These are phyloP conservation scores for Kwoniella dendrophila DNA, from an alignment of 768 basidiomycete genomes.

Conservation along the genomic window DNA sequence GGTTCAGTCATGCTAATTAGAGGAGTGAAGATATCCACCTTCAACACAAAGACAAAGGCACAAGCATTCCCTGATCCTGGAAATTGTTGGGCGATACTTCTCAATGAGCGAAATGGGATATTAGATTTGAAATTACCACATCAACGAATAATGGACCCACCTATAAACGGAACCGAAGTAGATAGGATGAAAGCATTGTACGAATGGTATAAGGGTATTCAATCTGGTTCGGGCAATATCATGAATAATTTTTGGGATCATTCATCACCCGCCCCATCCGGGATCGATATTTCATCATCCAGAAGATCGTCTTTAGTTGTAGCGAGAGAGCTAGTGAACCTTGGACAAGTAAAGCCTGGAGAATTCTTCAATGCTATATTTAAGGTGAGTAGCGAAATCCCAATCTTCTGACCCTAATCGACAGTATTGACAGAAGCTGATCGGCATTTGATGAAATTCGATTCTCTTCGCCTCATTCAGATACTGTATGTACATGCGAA, in stretches of 20 bases:
- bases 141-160: constrained; percentile 11
- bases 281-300: background rate
- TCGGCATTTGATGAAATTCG: no score
- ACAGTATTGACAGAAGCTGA: no score
- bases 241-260: constrained; percentile 2
- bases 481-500: constrained; percentile 28
- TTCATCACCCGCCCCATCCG: no score
- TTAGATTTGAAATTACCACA: constrained; percentile 11
- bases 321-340: background rate
- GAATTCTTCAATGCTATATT: constrained; percentile 31
- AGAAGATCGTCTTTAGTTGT: background rate
- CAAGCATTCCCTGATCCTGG: constrained; percentile 17
- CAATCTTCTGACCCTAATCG: background rate
- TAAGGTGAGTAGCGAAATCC: constrained; percentile 32
- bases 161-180: constrained; percentile 16
- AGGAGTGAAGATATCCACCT: constrained; percentile 26
- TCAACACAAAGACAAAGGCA: constrained; percentile 38
- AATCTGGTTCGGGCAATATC: background rate
- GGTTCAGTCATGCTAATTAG: constrained; percentile 35
- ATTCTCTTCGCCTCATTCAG: no score
- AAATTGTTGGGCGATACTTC: constrained; percentile 33
- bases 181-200: constrained; percentile 26
- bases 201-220: constrained; percentile 25
- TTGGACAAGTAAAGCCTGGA: constrained; percentile 15
- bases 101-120: constrained; percentile 10